These are phyloP conservation scores for Wickerhamomyces mucosus DNA, from an alignment of 805 yeast genomes.

Conservation along the genomic window DNA sequence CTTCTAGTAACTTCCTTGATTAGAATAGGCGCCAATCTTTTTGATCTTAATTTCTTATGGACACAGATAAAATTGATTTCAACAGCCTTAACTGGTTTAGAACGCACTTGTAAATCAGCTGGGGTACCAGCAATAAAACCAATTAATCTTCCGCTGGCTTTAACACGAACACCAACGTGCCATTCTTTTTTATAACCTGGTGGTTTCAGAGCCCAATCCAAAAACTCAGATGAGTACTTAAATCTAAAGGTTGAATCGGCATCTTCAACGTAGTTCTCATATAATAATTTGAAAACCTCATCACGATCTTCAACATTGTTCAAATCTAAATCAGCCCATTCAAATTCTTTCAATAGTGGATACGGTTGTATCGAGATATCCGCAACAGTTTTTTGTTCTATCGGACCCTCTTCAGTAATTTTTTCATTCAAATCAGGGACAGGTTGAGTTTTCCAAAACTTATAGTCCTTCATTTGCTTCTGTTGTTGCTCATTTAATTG, in stretches of 20 bases:
- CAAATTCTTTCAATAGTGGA: conserved; percentile 63
- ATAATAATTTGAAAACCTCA: conserved; percentile 71
- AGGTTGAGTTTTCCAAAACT: conserved; percentile 98
- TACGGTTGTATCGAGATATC: conserved; percentile 67
- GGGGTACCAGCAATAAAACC: conserved; percentile 94
- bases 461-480: conserved; percentile 79
- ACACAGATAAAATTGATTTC: conserved; percentile 93
- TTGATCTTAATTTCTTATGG: conserved; percentile 88
- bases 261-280: conserved; percentile 93
- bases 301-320: conserved; percentile 46
- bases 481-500: conserved; percentile 47
- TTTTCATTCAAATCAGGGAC: conserved; percentile 70
- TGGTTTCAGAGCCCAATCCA: conserved; percentile 87
- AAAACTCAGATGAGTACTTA: conserved; percentile 73
- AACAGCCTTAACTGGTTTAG: conserved; percentile 48
- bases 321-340: conserved; percentile 78
- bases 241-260: conserved; percentile 86
- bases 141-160: conserved; percentile 63
- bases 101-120: conserved; percentile 51
- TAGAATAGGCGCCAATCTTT: conserved; percentile 87
- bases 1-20: conserved; percentile 92
- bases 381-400: conserved; percentile 62
- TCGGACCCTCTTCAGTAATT: conserved; percentile 68
- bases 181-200: conserved; percentile 90
- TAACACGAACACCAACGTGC: conserved; percentile 90